Evolutionary conservation across 1,284 basidiomycete species (phyloP).

Genomic region (Moesziomyces globuligerus): DNA sequence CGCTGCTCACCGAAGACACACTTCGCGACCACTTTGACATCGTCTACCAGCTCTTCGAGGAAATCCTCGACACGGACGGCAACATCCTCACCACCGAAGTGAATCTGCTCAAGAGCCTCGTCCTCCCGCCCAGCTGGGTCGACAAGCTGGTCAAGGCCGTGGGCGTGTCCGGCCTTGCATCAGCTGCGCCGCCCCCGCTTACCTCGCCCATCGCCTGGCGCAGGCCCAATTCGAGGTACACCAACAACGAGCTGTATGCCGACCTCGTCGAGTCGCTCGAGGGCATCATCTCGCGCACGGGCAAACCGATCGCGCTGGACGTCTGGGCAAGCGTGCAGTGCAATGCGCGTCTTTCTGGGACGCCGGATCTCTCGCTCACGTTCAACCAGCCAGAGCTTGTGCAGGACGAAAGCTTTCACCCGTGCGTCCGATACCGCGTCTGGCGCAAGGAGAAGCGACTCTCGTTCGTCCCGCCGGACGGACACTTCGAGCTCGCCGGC

Average conservation of each 20-base stretch:
- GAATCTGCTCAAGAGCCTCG: constrained; percentile 59
- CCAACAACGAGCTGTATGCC: constrained; percentile 61
- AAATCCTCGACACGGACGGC: constrained; percentile 63
- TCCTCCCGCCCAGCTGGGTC: constrained; percentile 63
- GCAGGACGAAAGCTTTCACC: constrained; percentile 84
- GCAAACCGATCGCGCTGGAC: constrained; percentile 50
- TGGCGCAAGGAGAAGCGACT: constrained; percentile 71
- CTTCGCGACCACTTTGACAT: constrained; percentile 62
- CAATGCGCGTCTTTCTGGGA: constrained; percentile 66
- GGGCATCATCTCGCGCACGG: constrained; percentile 69
- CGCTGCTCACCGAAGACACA: constrained; percentile 56
- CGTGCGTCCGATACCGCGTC: constrained; percentile 82
- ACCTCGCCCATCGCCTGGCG: constrained; percentile 63
- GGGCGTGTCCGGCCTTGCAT: constrained; percentile 45
- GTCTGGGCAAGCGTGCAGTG: constrained; percentile 47
- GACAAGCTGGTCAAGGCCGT: constrained; percentile 56
- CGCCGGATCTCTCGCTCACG: constrained; percentile 51
- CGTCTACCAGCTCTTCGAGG: constrained; percentile 64
- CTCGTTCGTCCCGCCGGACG: constrained; percentile 61
- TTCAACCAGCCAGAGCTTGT: constrained; percentile 73
- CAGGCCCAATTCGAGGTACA: constrained; percentile 56
- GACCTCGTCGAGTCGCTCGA: constrained; percentile 57
- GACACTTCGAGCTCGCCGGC: constrained; percentile 45
- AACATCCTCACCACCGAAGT: constrained; percentile 62
- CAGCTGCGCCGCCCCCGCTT: constrained; percentile 70